Evolutionary conservation across 768 basidiomycete species (phyloP).

Genomic region (Tylopilus vinaceipallidus): DNA sequence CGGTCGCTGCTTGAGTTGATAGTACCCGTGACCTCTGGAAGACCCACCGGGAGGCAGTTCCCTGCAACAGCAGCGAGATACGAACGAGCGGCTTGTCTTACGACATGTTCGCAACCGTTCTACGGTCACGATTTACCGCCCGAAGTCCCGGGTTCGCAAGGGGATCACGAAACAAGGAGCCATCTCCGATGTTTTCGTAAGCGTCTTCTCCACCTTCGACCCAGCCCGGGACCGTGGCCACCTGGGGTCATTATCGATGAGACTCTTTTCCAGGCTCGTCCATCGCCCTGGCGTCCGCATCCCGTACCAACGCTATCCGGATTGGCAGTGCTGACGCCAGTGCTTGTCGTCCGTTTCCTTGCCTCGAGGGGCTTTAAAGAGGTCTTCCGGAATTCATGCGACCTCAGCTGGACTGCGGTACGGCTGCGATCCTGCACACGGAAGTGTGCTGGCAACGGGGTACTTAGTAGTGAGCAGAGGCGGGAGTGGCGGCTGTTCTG

Average conservation of each 20-base stretch:
- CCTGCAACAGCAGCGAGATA: neutral
- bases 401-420: constrained; percentile 15
- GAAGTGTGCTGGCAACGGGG: neutral
- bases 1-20: too few relatives aligned
- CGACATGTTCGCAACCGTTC: too few relatives aligned
- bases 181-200: neutral
- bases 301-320: too few relatives aligned
- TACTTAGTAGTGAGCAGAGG: neutral
- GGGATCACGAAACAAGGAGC: too few relatives aligned
- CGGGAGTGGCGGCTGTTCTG: neutral
- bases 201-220: neutral
- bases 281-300: neutral
- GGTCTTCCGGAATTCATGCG: constrained; percentile 6
- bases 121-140: too few relatives aligned
- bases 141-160: too few relatives aligned
- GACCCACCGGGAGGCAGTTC: neutral
- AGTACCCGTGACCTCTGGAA: neutral
- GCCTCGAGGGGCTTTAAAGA: too few relatives aligned
- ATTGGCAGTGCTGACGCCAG: neutral
- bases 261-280: neutral
- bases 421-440: neutral
- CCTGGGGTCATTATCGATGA: too few relatives aligned
- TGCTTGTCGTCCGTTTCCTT: too few relatives aligned
- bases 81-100: neutral
- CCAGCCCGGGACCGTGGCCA: neutral